Conservation (phyloP, 192 early-diverging fungal species). For the Lobosporangium transversale region DNA sequence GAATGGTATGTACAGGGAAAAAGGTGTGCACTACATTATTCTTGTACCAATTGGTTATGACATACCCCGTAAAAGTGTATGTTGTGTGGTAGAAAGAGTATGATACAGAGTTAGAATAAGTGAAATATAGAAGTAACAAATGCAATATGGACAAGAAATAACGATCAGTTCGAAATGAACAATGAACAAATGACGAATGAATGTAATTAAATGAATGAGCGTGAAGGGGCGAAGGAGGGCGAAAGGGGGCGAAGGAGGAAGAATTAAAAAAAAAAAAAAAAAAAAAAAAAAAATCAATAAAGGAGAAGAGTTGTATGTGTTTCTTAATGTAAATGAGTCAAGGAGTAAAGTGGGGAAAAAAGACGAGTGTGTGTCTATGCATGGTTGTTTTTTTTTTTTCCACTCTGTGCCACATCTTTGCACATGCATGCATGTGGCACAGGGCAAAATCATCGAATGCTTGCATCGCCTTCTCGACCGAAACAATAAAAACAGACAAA, state of each 20-base stretch:
- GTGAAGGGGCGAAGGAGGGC: background rate
- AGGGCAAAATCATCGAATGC: no score
- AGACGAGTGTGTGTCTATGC: background rate
- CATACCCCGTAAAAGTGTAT: background rate
- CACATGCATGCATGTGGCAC: no score
- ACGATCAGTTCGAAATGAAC: background rate
- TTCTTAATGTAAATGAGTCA: background rate
- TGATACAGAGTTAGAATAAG: background rate
- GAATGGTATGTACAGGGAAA: constrained; percentile 6
- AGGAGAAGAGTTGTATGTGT: background rate
- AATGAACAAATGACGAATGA: background rate
- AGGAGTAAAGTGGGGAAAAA: background rate
- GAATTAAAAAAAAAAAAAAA: background rate
- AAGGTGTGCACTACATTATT: no score
- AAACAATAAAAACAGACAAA: no score
- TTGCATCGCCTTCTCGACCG: no score
- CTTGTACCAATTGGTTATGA: background rate
- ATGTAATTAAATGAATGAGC: background rate
- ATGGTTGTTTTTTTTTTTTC: background rate
- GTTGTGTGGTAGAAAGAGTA: background rate
- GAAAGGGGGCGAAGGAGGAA: constrained; percentile 1
- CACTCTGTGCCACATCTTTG: no score
- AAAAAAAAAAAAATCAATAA: background rate
- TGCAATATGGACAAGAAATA: no score
- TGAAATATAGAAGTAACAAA: background rate